Base-by-base conservation (phyloP, 2,329 filamentous ascomycete species). In the Albophoma yamanashiensis region DNA sequence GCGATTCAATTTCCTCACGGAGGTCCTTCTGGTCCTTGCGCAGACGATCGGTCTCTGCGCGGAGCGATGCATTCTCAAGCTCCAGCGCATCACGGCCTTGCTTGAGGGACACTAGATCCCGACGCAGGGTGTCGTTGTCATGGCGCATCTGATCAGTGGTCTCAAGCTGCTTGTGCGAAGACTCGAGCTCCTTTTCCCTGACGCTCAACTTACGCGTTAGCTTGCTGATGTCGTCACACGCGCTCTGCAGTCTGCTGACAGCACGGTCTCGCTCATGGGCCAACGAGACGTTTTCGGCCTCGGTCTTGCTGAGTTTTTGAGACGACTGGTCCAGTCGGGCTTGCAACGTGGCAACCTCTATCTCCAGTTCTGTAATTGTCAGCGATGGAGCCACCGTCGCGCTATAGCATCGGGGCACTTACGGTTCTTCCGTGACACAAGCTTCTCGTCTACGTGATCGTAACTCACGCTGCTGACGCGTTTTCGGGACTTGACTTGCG, bases 201-300 rank as follows among this genome's bases (percentile, higher is more conserved):
- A 68, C 66, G 57, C 72, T 75, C 20, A 79, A 66, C 64, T 76
- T 77, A 25, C 74, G 70, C 42, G 76, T 78, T 34, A 78, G 73
- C 61, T 78, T 77, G 64, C 78, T 82, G 64, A 83, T 82, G 40
- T 82, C 83, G 55, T 80, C 77, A 47, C 82, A 86, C 5, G 85
- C 85, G 57, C 84, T 78, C 36, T 82, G 82, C 7, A 87, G 77
- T 66, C 87, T 86, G 58, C 79, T 79, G 56, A 88, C 77, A 43
- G 87, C 81, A 55, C 84, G 83, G 64, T 89, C 86, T 38, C 85
- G 81, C 70, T 90, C 88, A 38, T 82, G 78, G 3, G 79, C 78
- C 50, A 89, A 73, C 4, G 84, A 81, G 62, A 87, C 82, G 61
- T 82, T 85, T 62, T 85, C 81, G 58, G 86, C 84, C 57, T 88